Percentiles rank a stretch among this genome's conserved stretches.
These are phyloP conservation scores for Podosphaera aphanis DNA, from an alignment of 2,329 filamentous ascomycete species.

Conservation along the genomic window DNA sequence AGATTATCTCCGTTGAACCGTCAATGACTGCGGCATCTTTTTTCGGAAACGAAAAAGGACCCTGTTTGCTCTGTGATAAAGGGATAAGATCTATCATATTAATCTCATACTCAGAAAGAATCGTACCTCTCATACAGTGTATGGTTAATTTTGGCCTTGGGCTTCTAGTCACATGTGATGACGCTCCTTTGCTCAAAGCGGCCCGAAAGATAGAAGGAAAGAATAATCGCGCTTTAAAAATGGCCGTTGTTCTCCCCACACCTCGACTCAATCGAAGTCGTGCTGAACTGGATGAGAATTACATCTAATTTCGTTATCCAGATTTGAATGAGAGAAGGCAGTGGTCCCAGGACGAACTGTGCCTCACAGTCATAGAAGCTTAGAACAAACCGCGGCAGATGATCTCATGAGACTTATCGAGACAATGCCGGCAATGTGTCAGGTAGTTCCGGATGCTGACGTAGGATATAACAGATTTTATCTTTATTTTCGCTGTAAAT, in stretches of 20 bases:
- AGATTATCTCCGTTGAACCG: too few species aligned
- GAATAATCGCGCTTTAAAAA: neutral
- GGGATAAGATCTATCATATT: too few species aligned
- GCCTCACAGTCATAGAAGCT: slow-evolving; percentile 4
- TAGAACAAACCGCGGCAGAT: slow-evolving; percentile 3
- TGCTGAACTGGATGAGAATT: neutral
- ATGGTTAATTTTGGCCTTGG: too few species aligned
- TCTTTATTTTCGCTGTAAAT: neutral
- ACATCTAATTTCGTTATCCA: slow-evolving; percentile 4
- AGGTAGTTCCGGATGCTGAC: slow-evolving; percentile 3
- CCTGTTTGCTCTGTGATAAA: neutral
- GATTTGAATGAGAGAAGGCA: slow-evolving; percentile 1
- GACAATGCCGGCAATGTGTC: slow-evolving; percentile 2
- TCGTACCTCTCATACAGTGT: too few species aligned
- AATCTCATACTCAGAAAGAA: too few species aligned
- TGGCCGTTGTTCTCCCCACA: slow-evolving; percentile 6
- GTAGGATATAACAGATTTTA: slow-evolving; percentile 2
- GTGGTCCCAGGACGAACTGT: slow-evolving; percentile 4
- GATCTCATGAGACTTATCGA: slow-evolving; percentile 1
- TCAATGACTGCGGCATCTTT: neutral
- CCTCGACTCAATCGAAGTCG: slow-evolving; percentile 6
- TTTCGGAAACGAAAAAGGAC: neutral
- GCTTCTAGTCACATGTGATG: neutral
- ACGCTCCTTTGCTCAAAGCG: neutral
- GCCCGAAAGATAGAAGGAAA: neutral